These are phyloP conservation scores for Colletotrichum costaricense DNA, from an alignment of 2,329 filamentous ascomycete species.

Conservation along the genomic window DNA sequence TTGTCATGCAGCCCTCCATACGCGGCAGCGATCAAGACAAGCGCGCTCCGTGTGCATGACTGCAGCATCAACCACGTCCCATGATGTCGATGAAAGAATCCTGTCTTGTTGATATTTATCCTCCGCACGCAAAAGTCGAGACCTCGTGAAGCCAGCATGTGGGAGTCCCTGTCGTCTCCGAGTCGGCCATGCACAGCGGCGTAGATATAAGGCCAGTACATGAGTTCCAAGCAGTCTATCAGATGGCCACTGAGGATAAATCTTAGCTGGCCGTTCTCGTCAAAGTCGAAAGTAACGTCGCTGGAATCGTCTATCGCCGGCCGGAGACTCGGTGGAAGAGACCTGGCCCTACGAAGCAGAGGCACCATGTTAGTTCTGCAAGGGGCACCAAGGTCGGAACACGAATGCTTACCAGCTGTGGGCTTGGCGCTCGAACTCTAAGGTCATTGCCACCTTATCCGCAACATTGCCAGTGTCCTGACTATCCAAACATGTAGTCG, in stretches of 20 bases:
- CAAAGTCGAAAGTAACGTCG: background rate
- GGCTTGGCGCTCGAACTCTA: conserved; percentile 27
- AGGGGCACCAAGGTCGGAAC: background rate
- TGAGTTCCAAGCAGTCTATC: conserved; percentile 17
- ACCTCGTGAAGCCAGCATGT: background rate
- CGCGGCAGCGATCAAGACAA: conserved; percentile 8
- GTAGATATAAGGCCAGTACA: conserved; percentile 21
- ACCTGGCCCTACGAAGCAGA: background rate
- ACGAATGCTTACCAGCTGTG: conserved; percentile 29
- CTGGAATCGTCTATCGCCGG: background rate
- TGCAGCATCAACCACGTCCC: conserved; percentile 40
- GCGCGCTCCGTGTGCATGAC: conserved; percentile 37
- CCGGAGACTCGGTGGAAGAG: background rate
- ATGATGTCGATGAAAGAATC: conserved; percentile 39
- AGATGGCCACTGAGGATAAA: conserved; percentile 25
- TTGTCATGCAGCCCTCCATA: background rate
- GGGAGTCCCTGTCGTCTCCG: background rate
- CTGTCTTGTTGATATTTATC: conserved; percentile 33
- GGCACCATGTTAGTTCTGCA: background rate
- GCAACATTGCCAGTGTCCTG: background rate
- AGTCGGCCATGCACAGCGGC: conserved; percentile 6
- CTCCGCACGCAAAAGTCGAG: conserved; percentile 32
- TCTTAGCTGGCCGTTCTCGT: conserved; percentile 27
- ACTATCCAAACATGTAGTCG: conserved; percentile 24
- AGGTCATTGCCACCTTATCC: background rate